These are phyloP conservation scores for Rugonectria rugulosa DNA, from an alignment of 2,329 filamentous ascomycete genomes.

Conservation along the genomic window DNA sequence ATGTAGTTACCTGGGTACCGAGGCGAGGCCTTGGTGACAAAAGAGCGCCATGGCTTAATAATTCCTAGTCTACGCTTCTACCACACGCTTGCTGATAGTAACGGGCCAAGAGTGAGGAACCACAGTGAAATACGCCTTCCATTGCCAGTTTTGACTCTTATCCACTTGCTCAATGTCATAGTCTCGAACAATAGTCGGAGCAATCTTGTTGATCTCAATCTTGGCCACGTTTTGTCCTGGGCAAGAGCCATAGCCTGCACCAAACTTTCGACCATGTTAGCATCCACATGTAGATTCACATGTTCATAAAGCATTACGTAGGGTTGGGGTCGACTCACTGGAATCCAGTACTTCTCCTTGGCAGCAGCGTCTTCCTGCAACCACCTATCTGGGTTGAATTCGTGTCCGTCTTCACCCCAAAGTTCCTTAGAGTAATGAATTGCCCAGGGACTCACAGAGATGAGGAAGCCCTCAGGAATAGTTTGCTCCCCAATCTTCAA, in stretches of 20 bases:
- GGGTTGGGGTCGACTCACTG: too few relatives aligned
- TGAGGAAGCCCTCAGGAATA: slow-evolving; percentile 42
- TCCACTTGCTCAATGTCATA: slow-evolving; percentile 24
- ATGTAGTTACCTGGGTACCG: too few relatives aligned
- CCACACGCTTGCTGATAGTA: neutral
- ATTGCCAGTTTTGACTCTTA: slow-evolving; percentile 22
- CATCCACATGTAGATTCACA: too few relatives aligned
- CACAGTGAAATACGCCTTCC: slow-evolving; percentile 22
- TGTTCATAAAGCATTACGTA: too few relatives aligned
- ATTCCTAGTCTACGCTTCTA: too few relatives aligned
- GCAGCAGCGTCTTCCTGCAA: neutral
- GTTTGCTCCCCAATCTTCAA: slow-evolving; percentile 37
- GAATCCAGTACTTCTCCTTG: slow-evolving; percentile 20
- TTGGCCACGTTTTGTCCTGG: slow-evolving; percentile 27
- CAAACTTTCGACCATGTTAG: too few relatives aligned
- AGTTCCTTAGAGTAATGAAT: slow-evolving; percentile 43
- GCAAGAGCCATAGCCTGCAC: slow-evolving; percentile 23
- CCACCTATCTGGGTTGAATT: slow-evolving; percentile 32
- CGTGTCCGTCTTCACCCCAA: slow-evolving; percentile 47
- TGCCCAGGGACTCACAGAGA: slow-evolving; percentile 30
- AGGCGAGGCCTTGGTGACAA: too few relatives aligned
- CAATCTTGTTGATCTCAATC: slow-evolving; percentile 25
- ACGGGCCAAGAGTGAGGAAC: slow-evolving; percentile 22
- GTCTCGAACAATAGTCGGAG: slow-evolving; percentile 22
- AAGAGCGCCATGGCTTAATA: too few relatives aligned